Conservation (phyloP, 176 grass and related monocot genomes). For the Aegilops longissima region DNA sequence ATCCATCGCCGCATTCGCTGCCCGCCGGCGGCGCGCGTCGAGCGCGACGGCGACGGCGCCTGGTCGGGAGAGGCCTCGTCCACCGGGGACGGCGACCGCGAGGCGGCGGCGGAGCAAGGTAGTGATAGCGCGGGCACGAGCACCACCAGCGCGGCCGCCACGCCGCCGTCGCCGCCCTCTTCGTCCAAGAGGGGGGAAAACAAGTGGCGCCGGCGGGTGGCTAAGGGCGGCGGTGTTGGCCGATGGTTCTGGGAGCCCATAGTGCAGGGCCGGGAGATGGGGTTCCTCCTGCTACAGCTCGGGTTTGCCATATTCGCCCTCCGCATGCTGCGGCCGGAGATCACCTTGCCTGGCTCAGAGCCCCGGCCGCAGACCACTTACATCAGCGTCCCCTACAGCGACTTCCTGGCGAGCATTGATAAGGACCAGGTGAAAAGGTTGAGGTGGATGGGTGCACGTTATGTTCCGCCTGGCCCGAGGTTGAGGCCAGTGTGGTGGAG, state of each 20-base stretch:
- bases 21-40: constrained; percentile 48
- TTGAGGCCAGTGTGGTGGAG: constrained; percentile 28
- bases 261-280: constrained; percentile 77
- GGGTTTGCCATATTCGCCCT: constrained; percentile 87
- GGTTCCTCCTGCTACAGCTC: constrained; percentile 88
- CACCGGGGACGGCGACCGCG: constrained; percentile 34
- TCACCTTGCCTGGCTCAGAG: constrained; percentile 68
- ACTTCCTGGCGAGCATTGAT: constrained; percentile 87
- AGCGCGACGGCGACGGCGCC: constrained; percentile 29
- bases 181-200: constrained; percentile 65
- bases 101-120: constrained; percentile 23
- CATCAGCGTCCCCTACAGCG: constrained; percentile 76
- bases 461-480: constrained; percentile 79
- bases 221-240: constrained; percentile 47
- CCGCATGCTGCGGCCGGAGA: constrained; percentile 75
- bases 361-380: constrained; percentile 63
- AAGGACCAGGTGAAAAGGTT: constrained; percentile 91
- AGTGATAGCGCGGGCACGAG: constrained; percentile 34
- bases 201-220: constrained; percentile 63
- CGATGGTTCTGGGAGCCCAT: constrained; percentile 94
- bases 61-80: constrained; percentile 30
- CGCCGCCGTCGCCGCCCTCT: constrained; percentile 25
- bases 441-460: constrained; percentile 92
- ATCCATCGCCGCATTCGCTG: constrained; percentile 38
- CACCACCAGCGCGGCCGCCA: constrained; percentile 33